phyloP scores from a whole-genome alignment of 2,329 filamentous ascomycete genomes.

The Ophiosphaerella korrae region DNA sequence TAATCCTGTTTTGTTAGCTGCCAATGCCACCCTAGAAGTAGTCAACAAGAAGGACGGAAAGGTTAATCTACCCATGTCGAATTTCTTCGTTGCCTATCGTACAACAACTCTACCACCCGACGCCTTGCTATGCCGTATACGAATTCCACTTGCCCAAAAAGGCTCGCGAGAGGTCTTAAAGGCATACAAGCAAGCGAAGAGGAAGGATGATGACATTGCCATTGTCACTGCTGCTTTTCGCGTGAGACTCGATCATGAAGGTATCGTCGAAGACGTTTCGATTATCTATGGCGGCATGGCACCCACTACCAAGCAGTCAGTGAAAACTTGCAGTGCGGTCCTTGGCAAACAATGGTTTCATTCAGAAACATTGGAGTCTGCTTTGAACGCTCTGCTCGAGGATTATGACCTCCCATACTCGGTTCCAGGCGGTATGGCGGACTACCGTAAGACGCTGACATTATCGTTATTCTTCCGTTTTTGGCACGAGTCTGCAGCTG shows the following conservation, averaged over 20 bases:
- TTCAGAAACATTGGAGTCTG: constrained; percentile 79
- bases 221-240: constrained; percentile 89
- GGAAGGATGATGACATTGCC: constrained; percentile 96
- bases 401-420: constrained; percentile 87
- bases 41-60: constrained; percentile 68
- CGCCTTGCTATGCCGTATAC: constrained; percentile 79
- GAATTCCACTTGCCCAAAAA: constrained; percentile 71
- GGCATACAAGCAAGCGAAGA: constrained; percentile 93
- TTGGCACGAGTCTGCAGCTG: constrained; percentile 82
- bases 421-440: constrained; percentile 95
- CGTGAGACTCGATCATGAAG: constrained; percentile 69
- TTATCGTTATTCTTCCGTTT: constrained; percentile 97
- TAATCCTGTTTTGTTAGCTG: constrained; percentile 87
- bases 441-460: constrained; percentile 86
- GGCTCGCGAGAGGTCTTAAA: constrained; percentile 78
- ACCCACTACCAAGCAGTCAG: constrained; percentile 81
- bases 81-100: constrained; percentile 90
- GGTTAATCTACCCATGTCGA: constrained; percentile 70
- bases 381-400: constrained; percentile 78
- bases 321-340: constrained; percentile 72
- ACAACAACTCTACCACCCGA: constrained; percentile 78
- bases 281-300: constrained; percentile 96
- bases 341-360: constrained; percentile 78
- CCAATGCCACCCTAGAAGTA: constrained; percentile 78
- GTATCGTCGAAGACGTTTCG: constrained; percentile 72